Evolutionary conservation across 164 flowering plant species (phyloP), one percentile per base, ranked within the genome.

Genomic region (Chimonanthus salicifolius): DNA sequence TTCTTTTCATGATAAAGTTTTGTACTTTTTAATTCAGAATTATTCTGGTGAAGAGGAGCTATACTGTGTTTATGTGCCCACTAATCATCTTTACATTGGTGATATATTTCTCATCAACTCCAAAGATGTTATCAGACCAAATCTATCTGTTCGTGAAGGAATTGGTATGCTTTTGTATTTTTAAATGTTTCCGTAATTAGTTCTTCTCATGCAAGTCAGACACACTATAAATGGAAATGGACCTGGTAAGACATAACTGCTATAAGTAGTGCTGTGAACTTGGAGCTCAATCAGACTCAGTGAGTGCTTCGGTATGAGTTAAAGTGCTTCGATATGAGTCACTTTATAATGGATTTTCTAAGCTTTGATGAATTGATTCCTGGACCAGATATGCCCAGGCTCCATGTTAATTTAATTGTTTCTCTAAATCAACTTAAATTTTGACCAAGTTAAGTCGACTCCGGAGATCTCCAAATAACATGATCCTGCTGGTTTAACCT

Each of bases 81-180:
- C 94, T 1, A 89, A 89, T 77, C 91, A 89, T 83, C 91, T 89
- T n/a, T 89, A 89, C 81, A 86, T 89, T 33, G 94, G 94, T 6
- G 94, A 89, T 77, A 82, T 89, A 74, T 87, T 89, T 77, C 80
- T 89, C 13, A 82, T 89, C 76, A 88, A 87, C 75, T 82, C 87
- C 74, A 88, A 82, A 63, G 94, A 89, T 67, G 87, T 89, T 51
- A 88, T 89, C 51, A 85, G 94, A 75, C 94, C 94, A 49, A 88
- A 87, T 70, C 75, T 89, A 70, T 89, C 94, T 1, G 91, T 89
- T 68, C 89, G 94, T 3, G 91, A 89, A 85, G 94, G 94, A 81
- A 89, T 89, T 68, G 94, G 94, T 89, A 72, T 83, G 90, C 45
- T 4, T 7, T 33, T 33, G 33, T 49, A 18, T 47, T 33, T 51